phyloP scores from a whole-genome alignment of 2,329 filamentous ascomycete genomes.

The Ophiostoma angusticollis region DNA sequence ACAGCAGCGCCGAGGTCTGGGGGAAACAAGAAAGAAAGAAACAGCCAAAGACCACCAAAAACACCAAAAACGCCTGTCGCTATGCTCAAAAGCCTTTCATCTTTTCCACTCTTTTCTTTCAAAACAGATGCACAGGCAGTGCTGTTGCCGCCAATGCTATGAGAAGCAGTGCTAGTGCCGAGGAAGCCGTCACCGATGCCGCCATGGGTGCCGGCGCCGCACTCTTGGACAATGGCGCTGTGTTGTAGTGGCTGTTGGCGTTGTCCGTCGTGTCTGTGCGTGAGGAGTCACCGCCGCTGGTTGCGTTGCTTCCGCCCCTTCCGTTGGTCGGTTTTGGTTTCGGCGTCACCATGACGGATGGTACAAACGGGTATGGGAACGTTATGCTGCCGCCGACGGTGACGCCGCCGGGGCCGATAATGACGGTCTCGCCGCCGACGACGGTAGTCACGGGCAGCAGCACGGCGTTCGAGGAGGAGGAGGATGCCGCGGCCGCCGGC shows the following conservation, averaged over 20 bases:
- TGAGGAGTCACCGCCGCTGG: too few relatives aligned
- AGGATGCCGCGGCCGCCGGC: slow-evolving; percentile 30
- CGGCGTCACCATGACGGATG: slow-evolving; percentile 26
- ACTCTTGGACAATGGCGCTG: neutral
- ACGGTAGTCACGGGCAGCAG: slow-evolving; percentile 30
- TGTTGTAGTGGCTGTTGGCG: neutral
- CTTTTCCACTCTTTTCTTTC: too few relatives aligned
- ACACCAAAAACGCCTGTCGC: neutral
- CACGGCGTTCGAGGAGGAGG: slow-evolving; percentile 27
- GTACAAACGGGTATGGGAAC: slow-evolving; percentile 32
- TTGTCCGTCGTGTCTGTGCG: too few relatives aligned
- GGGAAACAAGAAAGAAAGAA: too few relatives aligned
- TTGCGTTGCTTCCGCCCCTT: too few relatives aligned
- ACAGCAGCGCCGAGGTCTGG: too few relatives aligned
- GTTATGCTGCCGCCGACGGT: slow-evolving; percentile 30
- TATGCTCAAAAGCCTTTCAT: too few relatives aligned
- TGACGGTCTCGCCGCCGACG: slow-evolving; percentile 29
- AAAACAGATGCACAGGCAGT: neutral
- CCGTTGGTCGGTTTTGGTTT: slow-evolving; percentile 12
- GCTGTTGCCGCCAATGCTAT: neutral
- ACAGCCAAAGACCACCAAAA: too few relatives aligned
- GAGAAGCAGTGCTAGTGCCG: neutral
- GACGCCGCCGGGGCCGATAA: slow-evolving; percentile 37
- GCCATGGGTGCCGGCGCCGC: neutral
- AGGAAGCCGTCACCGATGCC: neutral